Conservation (phyloP, 495 filamentous ascomycete species). For the Xylaria sp. region DNA sequence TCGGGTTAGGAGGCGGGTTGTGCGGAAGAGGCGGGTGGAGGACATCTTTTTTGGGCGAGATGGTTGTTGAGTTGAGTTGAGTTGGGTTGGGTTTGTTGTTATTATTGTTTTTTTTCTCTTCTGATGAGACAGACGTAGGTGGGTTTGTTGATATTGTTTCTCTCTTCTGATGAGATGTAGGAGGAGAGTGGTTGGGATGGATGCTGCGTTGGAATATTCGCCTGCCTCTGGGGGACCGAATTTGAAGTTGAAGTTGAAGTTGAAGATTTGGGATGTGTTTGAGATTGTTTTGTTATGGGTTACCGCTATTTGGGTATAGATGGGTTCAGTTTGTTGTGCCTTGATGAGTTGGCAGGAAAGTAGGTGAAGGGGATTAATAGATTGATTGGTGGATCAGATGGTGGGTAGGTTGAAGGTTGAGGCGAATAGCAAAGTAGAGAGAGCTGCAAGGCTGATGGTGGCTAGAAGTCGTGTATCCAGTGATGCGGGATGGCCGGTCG, state of each 20-base stretch:
- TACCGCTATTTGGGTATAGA: too few relatives aligned
- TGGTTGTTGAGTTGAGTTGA: too few relatives aligned
- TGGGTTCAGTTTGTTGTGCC: too few relatives aligned
- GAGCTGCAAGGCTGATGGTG: constrained; percentile 11
- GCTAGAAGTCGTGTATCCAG: too few relatives aligned
- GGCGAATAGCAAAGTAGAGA: neutral
- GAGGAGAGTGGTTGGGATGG: neutral
- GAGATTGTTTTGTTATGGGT: neutral
- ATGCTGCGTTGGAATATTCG: neutral
- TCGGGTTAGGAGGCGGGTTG: constrained; percentile 11
- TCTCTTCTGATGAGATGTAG: neutral
- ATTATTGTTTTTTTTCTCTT: neutral
- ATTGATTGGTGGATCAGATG: neutral
- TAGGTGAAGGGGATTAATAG: too few relatives aligned
- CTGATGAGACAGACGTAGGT: too few relatives aligned
- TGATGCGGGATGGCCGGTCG: neutral
- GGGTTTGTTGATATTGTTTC: neutral
- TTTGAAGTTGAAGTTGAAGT: neutral
- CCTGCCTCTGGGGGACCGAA: too few relatives aligned
- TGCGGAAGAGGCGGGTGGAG: constrained; percentile 13
- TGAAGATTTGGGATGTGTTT: neutral
- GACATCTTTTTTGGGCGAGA: neutral
- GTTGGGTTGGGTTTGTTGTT: too few relatives aligned
- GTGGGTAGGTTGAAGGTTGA: neutral
- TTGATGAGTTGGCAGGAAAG: neutral